These are phyloP conservation scores for Paralagenidium karlingii DNA, from an alignment of 352 stramenopile species.

Conservation along the genomic window DNA sequence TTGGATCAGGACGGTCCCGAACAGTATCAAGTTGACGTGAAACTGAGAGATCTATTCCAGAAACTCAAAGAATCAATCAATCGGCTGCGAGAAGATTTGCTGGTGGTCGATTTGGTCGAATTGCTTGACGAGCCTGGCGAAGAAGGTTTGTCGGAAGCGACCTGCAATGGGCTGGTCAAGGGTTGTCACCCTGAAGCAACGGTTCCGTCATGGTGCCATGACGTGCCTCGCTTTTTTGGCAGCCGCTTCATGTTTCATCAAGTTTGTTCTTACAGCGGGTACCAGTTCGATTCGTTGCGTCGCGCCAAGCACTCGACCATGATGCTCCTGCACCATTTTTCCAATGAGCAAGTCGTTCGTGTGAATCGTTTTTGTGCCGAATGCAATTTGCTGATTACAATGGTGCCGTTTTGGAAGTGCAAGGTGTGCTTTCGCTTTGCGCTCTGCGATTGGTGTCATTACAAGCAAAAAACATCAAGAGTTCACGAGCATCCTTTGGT, in stretches of 20 bases:
- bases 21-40: conserved; percentile 30
- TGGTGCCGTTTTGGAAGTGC: conserved; percentile 57
- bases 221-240: conserved; percentile 67
- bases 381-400: conserved; percentile 67
- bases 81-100: conserved; percentile 61
- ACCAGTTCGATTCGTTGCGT: conserved; percentile 81
- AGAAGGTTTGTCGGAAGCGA: too few relatives aligned
- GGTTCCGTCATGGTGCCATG: conserved; percentile 32
- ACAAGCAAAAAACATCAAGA: too few relatives aligned
- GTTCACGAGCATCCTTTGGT: too few relatives aligned
- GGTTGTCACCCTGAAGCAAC: conserved; percentile 22
- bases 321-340: conserved; percentile 85
- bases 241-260: conserved; percentile 84
- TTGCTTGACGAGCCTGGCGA: conserved; percentile 83
- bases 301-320: conserved; percentile 85
- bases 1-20: too few relatives aligned
- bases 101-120: conserved; percentile 54
- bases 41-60: conserved; percentile 54
- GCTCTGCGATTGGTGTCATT: conserved; percentile 60
- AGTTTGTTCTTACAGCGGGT: conserved; percentile 55
- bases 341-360: conserved; percentile 58
- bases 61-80: conserved; percentile 47
- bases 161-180: neutral
- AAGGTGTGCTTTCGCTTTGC: conserved; percentile 32
- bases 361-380: conserved; percentile 66